These are phyloP conservation scores for Cystobasidium sp. DNA, from an alignment of 1,284 basidiomycete genomes.

Conservation along the genomic window DNA sequence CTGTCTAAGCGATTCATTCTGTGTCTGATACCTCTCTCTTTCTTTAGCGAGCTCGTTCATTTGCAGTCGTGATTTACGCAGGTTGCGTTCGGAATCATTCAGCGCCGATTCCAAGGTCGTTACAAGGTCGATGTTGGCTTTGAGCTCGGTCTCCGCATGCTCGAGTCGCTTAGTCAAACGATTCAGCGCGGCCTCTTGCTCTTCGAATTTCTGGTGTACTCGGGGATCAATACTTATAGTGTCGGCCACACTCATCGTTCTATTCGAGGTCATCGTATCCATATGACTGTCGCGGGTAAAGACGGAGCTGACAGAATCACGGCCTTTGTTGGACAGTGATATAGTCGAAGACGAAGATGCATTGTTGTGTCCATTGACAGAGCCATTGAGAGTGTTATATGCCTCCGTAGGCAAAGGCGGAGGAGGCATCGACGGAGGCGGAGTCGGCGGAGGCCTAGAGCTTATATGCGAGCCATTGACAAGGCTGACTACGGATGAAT, in stretches of 20 bases:
- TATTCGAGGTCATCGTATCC: conserved; percentile 33
- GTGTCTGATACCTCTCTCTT: conserved; percentile 70
- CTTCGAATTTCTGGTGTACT: conserved; percentile 67
- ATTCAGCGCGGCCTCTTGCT: conserved; percentile 71
- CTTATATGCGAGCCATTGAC: conserved; percentile 63
- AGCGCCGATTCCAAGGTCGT: conserved; percentile 78
- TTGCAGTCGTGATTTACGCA: conserved; percentile 86
- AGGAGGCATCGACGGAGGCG: conserved; percentile 83
- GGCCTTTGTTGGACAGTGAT: conserved; percentile 50
- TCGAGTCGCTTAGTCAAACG: conserved; percentile 81
- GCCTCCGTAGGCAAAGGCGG: conserved; percentile 72
- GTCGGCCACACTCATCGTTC: conserved; percentile 28
- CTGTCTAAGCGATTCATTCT: conserved; percentile 68
- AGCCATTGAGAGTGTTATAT: conserved; percentile 11
- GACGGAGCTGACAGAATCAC: conserved; percentile 44
- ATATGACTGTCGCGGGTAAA: conserved; percentile 38
- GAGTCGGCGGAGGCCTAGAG: conserved; percentile 76
- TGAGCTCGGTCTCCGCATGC: conserved; percentile 86
- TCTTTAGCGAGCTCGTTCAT: conserved; percentile 82
- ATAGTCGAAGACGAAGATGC: conserved; percentile 32
- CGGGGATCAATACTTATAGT: conserved; percentile 63
- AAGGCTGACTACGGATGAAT: conserved; percentile 31
- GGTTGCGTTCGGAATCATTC: conserved; percentile 84
- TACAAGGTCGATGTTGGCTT: conserved; percentile 89
- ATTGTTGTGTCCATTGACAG: neutral